Evolutionary conservation across 305 asterid genomes (phyloP), one percentile per base, ranked within the genome.

Genomic region (Euphrasia arctica): DNA sequence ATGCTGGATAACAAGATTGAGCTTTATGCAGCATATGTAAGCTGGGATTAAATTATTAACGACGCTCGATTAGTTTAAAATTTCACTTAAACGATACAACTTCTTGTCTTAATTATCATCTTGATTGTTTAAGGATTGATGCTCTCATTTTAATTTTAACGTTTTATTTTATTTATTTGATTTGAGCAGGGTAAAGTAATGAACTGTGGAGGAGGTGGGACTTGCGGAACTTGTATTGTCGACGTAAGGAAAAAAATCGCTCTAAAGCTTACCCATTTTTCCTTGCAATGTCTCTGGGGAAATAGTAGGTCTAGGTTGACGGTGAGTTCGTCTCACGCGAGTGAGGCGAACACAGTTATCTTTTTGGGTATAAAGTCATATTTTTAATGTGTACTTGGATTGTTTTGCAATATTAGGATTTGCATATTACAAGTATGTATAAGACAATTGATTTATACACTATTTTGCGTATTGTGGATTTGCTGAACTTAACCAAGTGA

Each of bases 181-280:
- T 74, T 56, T 34, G 32, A 64, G 65, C 39, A 91, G 98, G 96
- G 98, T 34, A 91, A 91, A 68, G 71, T 87, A 71, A 89, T 91
- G 98, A 91, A 89, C n/a, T 91, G 98, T 65, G 98, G 95, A 59
- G 98, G 95, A 13, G 92, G 91, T 49, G 98, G 96, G 56, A 89
- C 89, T 62, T 91, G 95, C 58, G 95, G 98, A 67, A 91, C 98
- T 58, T 91, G 96, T 75, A 91, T 89, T 54, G 95, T 89, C 49
- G 96, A 89, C 96, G 96, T 89, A 80, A 58, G 27, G 13, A 5
- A 25, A 31, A 31, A 31, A 39, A 27, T 51, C 34, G 56, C 62
- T 72, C 69, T 42, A 0, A 12, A 4, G 60, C 10, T 54, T 11
- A 54, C 13, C 3, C 22, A 56, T 41, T 54, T 27, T 29, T 13